These are phyloP conservation scores for Pseudomassariella vexata DNA, from an alignment of 2,329 filamentous ascomycete genomes.

Conservation along the genomic window DNA sequence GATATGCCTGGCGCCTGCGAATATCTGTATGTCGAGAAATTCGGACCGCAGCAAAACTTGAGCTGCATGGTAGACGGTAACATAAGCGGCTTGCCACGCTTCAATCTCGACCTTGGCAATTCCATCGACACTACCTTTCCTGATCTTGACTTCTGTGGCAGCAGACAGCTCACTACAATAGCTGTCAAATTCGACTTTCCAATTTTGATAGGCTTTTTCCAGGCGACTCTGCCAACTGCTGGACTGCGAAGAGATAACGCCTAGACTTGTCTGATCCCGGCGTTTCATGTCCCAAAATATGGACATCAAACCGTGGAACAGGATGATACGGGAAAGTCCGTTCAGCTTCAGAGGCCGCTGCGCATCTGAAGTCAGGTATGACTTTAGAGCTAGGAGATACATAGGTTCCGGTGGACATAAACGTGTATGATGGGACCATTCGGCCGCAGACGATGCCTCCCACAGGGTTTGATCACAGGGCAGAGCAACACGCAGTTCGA, in stretches of 20 bases:
- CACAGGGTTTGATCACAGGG: slow-evolving; percentile 50
- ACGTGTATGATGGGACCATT: too few species aligned
- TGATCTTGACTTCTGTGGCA: too few species aligned
- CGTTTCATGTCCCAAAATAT: slow-evolving; percentile 57
- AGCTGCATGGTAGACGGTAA: slow-evolving; percentile 53
- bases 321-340: slow-evolving; percentile 43
- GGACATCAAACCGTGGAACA: slow-evolving; percentile 58
- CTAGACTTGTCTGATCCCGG: slow-evolving; percentile 55
- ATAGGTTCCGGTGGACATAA: slow-evolving; percentile 20
- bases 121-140: slow-evolving; percentile 7
- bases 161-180: slow-evolving; percentile 36
- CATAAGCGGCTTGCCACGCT: slow-evolving; percentile 29
- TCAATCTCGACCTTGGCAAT: slow-evolving; percentile 24
- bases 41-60: slow-evolving; percentile 52
- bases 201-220: slow-evolving; percentile 46
- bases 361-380: slow-evolving; percentile 43
- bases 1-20: slow-evolving; percentile 53
- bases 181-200: slow-evolving; percentile 52
- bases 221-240: slow-evolving; percentile 44
- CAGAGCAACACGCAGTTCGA: slow-evolving; percentile 51
- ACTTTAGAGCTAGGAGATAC: slow-evolving; percentile 49
- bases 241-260: slow-evolving; percentile 24
- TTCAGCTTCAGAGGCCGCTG: slow-evolving; percentile 36
- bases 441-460: slow-evolving; percentile 48
- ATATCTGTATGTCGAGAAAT: slow-evolving; percentile 57